Base-by-base conservation (phyloP, 2,329 filamentous ascomycete species). In the Sordariomycetes sp. region DNA sequence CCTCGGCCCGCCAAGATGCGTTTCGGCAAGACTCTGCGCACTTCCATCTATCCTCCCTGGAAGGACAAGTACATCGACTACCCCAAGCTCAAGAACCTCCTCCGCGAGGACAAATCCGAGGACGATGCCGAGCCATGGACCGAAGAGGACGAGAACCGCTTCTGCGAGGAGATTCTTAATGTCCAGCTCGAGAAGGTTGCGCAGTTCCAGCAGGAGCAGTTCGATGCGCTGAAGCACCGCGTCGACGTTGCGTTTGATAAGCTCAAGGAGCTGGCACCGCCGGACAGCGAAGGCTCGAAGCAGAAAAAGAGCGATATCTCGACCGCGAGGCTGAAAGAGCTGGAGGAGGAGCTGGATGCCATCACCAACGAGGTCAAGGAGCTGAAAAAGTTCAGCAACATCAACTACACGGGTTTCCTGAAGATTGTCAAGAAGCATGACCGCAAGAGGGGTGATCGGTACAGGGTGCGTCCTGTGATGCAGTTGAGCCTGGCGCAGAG, bases 371-470 rank as follows among this genome's bases (percentile, higher is more conserved):
- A 95, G 59, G 80, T 93, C 51, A 90, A 82, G 55, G 85, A 94
- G 66, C 72, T 98, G 46, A 92, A 94, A 62, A 92, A 86, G 58
- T 98, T 92, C 63, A 92, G 86, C 59, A 84, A 82, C 43, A 81
- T 95, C 64, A 98, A 98, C 64, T 98, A 95, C 60, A 94, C 92
- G 6, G 92, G 87, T 31, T 94, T 96, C 61, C 73, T 95, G 53
- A 98, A 98, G 70, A 94, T 94, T 31, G 87, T 87, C 37, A 98
- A 98, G 77, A 98, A 98, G 65, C 92, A 98, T 61, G 92, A 98
- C 61, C 84, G 92, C 45, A 93, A 90, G 64, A 75, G 90, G 45
- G 88, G 88, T 36, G 72, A 79, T 44, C 73, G 79, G 34, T 96
- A 96, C 66, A 86, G 82, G 55, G 83, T 96, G 46, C 79, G 86